These are phyloP conservation scores for Vanrija humicola DNA, from an alignment of 1,284 basidiomycete species.

Conservation along the genomic window DNA sequence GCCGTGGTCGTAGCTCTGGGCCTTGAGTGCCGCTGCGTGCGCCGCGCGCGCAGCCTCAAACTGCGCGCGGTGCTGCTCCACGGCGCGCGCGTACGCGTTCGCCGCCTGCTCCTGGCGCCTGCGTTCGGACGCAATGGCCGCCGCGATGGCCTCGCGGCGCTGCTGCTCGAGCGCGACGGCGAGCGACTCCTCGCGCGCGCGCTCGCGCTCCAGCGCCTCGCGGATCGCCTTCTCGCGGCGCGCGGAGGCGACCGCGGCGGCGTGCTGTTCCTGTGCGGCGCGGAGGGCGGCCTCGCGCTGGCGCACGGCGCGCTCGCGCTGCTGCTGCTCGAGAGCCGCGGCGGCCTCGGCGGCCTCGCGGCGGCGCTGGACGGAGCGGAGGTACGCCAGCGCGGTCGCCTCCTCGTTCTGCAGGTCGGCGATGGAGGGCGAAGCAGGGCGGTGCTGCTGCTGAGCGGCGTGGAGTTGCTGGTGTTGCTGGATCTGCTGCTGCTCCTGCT, in stretches of 20 bases:
- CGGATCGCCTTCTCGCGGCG: conserved; percentile 15
- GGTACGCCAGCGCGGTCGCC: conserved; percentile 38
- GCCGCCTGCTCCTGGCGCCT: conserved; percentile 18
- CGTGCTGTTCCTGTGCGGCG: conserved; percentile 15
- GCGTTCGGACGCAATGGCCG: conserved; percentile 10
- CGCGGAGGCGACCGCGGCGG: conserved; percentile 6
- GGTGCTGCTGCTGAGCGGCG: not conserved
- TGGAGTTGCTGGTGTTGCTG: not conserved
- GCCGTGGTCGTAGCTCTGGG: conserved; percentile 2
- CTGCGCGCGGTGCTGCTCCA: conserved; percentile 1
- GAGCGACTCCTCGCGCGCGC: conserved; percentile 11
- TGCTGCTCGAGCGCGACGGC: conserved; percentile 10
- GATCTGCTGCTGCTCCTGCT: conserved; percentile 3
- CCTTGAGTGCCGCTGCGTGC: conserved; percentile 3
- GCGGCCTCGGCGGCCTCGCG: conserved; percentile 31
- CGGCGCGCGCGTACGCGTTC: conserved; percentile 13
- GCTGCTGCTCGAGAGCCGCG: conserved; percentile 21
- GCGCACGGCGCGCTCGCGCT: conserved; percentile 9
- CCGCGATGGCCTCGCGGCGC: conserved; percentile 7
- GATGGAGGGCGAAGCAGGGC: not conserved
- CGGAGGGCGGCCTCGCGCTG: conserved; percentile 16
- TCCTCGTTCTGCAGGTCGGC: conserved; percentile 34
- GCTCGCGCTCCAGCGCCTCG: conserved; percentile 14
- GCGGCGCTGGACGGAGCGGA: conserved; percentile 36
- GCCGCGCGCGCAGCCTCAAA: not conserved